Percentiles rank a stretch among this genome's conserved stretches.
These are phyloP conservation scores for Barnettozyma californica DNA, from an alignment of 805 yeast genomes.

Conservation along the genomic window DNA sequence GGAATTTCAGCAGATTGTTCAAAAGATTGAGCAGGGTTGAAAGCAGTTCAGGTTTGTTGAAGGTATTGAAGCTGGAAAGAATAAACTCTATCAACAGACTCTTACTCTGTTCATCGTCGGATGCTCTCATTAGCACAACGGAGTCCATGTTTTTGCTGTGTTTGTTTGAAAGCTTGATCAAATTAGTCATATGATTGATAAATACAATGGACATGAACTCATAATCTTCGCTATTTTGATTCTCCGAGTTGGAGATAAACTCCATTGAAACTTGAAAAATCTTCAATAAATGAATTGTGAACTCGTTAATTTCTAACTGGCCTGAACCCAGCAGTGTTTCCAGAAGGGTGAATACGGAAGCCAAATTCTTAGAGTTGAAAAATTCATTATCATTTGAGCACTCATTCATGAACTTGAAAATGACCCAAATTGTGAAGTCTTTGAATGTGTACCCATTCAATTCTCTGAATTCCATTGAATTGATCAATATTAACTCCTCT, in stretches of 20 bases:
- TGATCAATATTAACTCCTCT: slow-evolving; percentile 55
- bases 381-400: slow-evolving; percentile 19
- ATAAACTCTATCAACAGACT: slow-evolving; percentile 22
- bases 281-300: slow-evolving; percentile 38
- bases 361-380: slow-evolving; percentile 34
- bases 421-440: slow-evolving; percentile 41
- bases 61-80: slow-evolving; percentile 18
- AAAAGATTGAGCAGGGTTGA: slow-evolving; percentile 18
- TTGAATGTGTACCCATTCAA: slow-evolving; percentile 55
- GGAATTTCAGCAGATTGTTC: slow-evolving; percentile 19
- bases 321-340: slow-evolving; percentile 46
- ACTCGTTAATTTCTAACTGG: slow-evolving; percentile 38
- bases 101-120: slow-evolving; percentile 8
- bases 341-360: slow-evolving; percentile 39
- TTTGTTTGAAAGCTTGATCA: slow-evolving; percentile 16
- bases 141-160: slow-evolving; percentile 14
- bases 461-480: slow-evolving; percentile 38
- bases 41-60: slow-evolving; percentile 19
- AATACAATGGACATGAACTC: slow-evolving; percentile 20
- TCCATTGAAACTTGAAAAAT: slow-evolving; percentile 34
- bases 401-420: slow-evolving; percentile 40
- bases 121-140: slow-evolving; percentile 11
- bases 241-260: slow-evolving; percentile 8
- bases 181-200: slow-evolving; percentile 21
- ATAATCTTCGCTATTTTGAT: slow-evolving; percentile 14